Evolutionary conservation across 257 asterid genomes (phyloP).

Genomic region (Rubia yunnanensis): DNA sequence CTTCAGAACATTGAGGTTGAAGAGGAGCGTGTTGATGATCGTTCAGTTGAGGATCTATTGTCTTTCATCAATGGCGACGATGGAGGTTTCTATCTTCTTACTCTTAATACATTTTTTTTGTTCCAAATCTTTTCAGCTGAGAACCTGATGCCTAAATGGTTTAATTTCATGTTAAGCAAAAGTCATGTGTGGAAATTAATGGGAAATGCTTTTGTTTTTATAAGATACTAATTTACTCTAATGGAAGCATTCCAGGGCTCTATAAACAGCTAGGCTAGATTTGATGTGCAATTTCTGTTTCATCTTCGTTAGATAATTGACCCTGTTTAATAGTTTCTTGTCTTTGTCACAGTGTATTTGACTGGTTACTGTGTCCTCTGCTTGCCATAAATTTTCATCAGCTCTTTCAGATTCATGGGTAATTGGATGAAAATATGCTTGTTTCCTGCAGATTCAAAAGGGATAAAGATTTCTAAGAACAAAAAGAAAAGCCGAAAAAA

Average conservation of each 20-base stretch:
- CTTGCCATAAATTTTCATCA: not conserved
- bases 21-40: slow-evolving; percentile 80
- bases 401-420: not conserved
- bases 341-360: too few relatives aligned
- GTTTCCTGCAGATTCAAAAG: slow-evolving; percentile 54
- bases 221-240: not conserved
- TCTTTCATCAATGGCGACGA: slow-evolving; percentile 73
- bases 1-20: slow-evolving; percentile 59
- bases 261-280: not conserved
- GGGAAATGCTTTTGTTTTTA: not conserved
- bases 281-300: not conserved
- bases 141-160: slow-evolving; percentile 5
- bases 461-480: slow-evolving; percentile 44
- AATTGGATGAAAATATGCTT: not conserved
- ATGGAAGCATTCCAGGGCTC: not conserved
- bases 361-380: not conserved
- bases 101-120: slow-evolving; percentile 1
- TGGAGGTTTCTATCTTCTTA: slow-evolving; percentile 39
- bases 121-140: not conserved
- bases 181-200: not conserved
- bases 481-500: slow-evolving; percentile 81
- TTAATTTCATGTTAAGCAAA: not conserved
- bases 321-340: not conserved
- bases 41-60: slow-evolving; percentile 90
- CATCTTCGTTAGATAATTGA: not conserved